Evolutionary conservation across 2,329 filamentous ascomycete genomes (phyloP), one percentile per base, ranked within the genome.

Genomic region (Trichoderma hamatum): DNA sequence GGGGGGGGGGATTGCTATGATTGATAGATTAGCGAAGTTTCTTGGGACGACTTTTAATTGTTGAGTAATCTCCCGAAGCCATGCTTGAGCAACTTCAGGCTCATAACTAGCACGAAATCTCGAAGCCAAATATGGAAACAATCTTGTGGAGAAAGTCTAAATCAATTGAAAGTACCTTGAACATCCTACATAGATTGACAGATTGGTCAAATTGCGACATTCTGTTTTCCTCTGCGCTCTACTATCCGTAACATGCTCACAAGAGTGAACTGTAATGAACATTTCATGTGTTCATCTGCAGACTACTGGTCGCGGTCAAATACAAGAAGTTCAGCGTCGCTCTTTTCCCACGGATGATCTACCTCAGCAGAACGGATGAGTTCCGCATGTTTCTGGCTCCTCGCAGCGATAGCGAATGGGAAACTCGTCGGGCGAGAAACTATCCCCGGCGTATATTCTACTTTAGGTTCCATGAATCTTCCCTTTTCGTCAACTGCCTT

Each of bases 321-420:
- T n/a, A 43, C 39, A 43, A 43, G 39, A 43, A 43, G 10, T n/a
- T 56, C 34, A 3, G 72, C 72, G 32, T 74, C 74, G 9, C 72
- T 68, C 13, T 73, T 70, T n/a, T 75, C 73, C 74, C 74, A 75
- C 5, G 72, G 72, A 24, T 72, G n/a, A 0, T 72, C 68, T n/a
- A n/a, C 49, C 54, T 74, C 72, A 9, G 71, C 60, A n/a, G 63
- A 64, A 14, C 68, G 51, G 30, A 75, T 60, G 9, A 76, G 34
- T 32, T 74, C 72, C 1, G 62, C 69, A 24, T 73, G 71, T 14
- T 69, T 67, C 0, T 36, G 39, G 3, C 73, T 76, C 43, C 74
- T 68, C 3, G 72, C 68, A 34, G 62, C 68, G 21, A 76, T 75
- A 4, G 61, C 70, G 30, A 71, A 73, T 3, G 70, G 30, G 11